Conservation (phyloP, 768 basidiomycete species). For the Saitozyma podzolica region DNA sequence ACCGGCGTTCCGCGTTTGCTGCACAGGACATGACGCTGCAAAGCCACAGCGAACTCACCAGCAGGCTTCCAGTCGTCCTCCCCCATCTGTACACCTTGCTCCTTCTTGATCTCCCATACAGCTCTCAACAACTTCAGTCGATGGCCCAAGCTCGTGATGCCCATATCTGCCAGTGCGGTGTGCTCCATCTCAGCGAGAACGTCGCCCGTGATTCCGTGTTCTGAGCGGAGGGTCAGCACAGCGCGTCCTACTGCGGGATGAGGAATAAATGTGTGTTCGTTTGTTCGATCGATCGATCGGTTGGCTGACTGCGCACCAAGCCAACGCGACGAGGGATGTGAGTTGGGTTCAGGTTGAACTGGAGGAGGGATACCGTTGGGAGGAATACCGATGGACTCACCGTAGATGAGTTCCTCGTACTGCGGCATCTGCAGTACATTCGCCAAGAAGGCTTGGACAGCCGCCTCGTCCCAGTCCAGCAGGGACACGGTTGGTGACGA, state of each 20-base stretch:
- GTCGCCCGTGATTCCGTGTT: slow-evolving; percentile 90
- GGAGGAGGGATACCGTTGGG: no score
- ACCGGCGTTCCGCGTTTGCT: neutral
- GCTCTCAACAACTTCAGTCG: slow-evolving; percentile 87
- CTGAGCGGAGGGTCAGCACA: slow-evolving; percentile 54
- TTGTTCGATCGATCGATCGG: no score
- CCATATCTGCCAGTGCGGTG: slow-evolving; percentile 81
- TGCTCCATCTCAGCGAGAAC: slow-evolving; percentile 78
- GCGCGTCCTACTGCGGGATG: neutral
- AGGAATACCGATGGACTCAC: slow-evolving; percentile 54
- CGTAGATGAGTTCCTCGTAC: slow-evolving; percentile 78
- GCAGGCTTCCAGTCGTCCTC: slow-evolving; percentile 47
- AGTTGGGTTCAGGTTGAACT: no score
- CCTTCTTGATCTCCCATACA: slow-evolving; percentile 84
- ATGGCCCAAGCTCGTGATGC: slow-evolving; percentile 87
- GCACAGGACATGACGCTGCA: no score
- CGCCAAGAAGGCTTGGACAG: slow-evolving; percentile 63
- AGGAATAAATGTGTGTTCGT: neutral
- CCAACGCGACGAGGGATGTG: no score
- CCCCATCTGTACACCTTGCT: slow-evolving; percentile 62
- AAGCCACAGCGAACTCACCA: slow-evolving; percentile 18
- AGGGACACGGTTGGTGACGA: slow-evolving; percentile 31
- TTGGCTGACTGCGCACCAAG: no score
- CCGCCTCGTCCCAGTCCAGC: slow-evolving; percentile 54
- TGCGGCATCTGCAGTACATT: slow-evolving; percentile 69